These are phyloP conservation scores for Arabis hirsuta DNA, from an alignment of 345 rosid species.

Conservation along the genomic window DNA sequence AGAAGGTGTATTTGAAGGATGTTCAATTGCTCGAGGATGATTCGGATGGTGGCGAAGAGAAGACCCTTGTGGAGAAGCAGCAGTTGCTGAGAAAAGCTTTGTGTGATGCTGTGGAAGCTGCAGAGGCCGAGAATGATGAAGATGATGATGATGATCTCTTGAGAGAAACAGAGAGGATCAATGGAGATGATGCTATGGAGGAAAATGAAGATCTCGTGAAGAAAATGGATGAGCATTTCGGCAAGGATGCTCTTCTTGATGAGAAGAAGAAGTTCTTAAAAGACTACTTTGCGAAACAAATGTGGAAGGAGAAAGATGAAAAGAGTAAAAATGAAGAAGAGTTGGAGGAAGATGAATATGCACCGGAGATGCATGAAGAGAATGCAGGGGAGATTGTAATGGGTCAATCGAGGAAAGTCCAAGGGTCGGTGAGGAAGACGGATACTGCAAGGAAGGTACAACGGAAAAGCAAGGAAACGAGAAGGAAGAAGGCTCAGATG, in stretches of 20 bases:
- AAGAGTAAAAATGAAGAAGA: constrained; percentile 45
- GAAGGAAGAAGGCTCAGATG: constrained; percentile 62
- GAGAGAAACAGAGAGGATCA: constrained; percentile 44
- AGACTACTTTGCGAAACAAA: constrained; percentile 65
- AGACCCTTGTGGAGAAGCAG: constrained; percentile 63
- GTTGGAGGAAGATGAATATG: constrained; percentile 51
- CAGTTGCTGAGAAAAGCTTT: constrained; percentile 60
- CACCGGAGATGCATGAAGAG: constrained; percentile 67
- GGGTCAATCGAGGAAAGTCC: constrained; percentile 79
- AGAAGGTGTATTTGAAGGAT: constrained; percentile 64
- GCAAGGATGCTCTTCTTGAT: constrained; percentile 52
- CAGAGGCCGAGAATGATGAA: constrained; percentile 37
- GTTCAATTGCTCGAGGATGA: constrained; percentile 58
- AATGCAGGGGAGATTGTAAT: constrained; percentile 61
- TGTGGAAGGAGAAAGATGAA: constrained; percentile 72
- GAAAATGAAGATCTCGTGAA: constrained; percentile 47
- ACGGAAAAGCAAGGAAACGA: constrained; percentile 74
- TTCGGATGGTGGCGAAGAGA: constrained; percentile 13
- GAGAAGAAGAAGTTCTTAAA: constrained; percentile 62
- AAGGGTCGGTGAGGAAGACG: constrained; percentile 86
- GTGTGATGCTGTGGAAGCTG: constrained; percentile 52
- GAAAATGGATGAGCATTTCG: constrained; percentile 69
- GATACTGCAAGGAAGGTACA: constrained; percentile 68
- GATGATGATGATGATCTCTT: constrained; percentile 48
- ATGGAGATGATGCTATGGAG: constrained; percentile 36